Evolutionary conservation across 2,329 filamentous ascomycete genomes (phyloP), one percentile per base, ranked within the genome.

Genomic region (Raffaelea ambrosiae): DNA sequence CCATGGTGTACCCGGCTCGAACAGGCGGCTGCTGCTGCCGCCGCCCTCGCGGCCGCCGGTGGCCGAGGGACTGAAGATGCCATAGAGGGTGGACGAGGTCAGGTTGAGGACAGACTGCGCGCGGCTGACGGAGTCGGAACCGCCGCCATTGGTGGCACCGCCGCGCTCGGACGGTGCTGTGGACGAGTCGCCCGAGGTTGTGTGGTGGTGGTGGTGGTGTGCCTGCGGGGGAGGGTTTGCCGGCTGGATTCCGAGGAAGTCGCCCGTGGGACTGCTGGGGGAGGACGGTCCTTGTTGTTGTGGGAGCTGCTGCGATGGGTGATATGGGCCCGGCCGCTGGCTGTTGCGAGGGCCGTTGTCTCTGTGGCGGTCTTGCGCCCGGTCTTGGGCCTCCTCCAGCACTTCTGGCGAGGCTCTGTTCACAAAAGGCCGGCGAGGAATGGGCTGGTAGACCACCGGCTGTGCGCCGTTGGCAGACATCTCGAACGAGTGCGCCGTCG

Each of bases 71-170:
- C 82, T 83, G 70, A 95, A 98, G 59, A 98, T 98, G 47, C 93
- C 91, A 56, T 85, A 86, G 5, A 98, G 77, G 0, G 93, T 95
- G 2, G 88, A 90, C 10, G 86, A 84, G 4, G 88, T 95, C 51
- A 98, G 75, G 62, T 96, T 95, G 60, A 89, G 71, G 49, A 88
- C 78, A 10, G 88, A 95, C 54, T 84, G 81, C 21, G 83, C 86
- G 50, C 87, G 81, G 60, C 77, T 83, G 54, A 80, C 71, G 45
- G 75, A 67, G 43, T 43, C 51, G 21, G 40, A 35, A 31, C 26
- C 45, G 42, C 51, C 19, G 55, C 55, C 19, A 53, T 52, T n/a
- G 31, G 29, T 10, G 23, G 29, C 23, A 54, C 54, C 29, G 43
- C 41, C 43, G 47, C 51, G 35, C 55, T 56, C 51, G 60, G 62